These are phyloP conservation scores for Trametes sanguinea DNA, from an alignment of 768 basidiomycete species.

Conservation along the genomic window DNA sequence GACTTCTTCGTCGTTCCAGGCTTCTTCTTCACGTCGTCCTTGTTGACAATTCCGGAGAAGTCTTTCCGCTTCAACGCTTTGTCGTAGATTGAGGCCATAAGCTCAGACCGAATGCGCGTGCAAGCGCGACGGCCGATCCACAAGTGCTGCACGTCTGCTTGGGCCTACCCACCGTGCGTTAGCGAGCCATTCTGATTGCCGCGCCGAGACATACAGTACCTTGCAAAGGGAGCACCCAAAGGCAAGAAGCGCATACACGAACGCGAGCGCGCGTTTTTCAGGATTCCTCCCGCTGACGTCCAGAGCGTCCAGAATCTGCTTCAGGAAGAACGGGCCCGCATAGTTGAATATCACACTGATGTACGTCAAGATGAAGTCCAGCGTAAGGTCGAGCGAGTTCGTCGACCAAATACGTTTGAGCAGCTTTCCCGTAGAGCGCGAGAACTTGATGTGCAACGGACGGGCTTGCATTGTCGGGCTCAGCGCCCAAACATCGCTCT, in stretches of 20 bases:
- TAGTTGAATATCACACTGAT: slow-evolving; percentile 77
- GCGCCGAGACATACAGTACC: slow-evolving; percentile 33
- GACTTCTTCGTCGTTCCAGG: slow-evolving; percentile 26
- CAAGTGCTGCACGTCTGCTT: slow-evolving; percentile 73
- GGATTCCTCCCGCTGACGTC: slow-evolving; percentile 32
- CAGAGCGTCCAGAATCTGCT: slow-evolving; percentile 67
- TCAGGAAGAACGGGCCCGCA: slow-evolving; percentile 82
- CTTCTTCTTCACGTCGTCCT: slow-evolving; percentile 41
- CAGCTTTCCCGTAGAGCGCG: slow-evolving; percentile 40
- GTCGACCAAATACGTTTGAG: slow-evolving; percentile 46
- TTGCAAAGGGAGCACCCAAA: slow-evolving; percentile 64
- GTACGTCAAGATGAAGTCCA: slow-evolving; percentile 71
- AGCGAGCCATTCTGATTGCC: not conserved
- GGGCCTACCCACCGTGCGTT: slow-evolving; percentile 38
- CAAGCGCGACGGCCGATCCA: slow-evolving; percentile 80
- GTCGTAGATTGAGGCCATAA: slow-evolving; percentile 87
- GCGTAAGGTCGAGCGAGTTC: slow-evolving; percentile 48
- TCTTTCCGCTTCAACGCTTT: slow-evolving; percentile 85
- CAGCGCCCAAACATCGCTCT: slow-evolving; percentile 71
- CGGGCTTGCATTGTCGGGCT: slow-evolving; percentile 69
- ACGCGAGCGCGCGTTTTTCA: slow-evolving; percentile 60
- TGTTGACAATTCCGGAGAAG: slow-evolving; percentile 73
- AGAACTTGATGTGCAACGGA: slow-evolving; percentile 57
- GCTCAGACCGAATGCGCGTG: slow-evolving; percentile 71
- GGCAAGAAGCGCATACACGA: slow-evolving; percentile 76